Base-by-base conservation (phyloP, 768 basidiomycete species). In the Rhizopogon roseolus region DNA sequence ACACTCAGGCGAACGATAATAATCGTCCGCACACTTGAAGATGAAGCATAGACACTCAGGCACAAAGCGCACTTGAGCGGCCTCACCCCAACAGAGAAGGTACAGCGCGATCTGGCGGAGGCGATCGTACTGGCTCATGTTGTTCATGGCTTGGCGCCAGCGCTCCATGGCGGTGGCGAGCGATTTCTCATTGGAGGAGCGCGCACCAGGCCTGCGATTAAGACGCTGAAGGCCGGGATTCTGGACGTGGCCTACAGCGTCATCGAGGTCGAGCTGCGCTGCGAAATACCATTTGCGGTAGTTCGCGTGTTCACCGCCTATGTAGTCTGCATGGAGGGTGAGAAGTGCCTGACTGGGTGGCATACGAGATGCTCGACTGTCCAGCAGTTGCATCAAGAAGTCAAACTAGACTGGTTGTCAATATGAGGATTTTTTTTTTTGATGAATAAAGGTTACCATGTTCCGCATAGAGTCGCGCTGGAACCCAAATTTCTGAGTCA, bases 261-360 rank as follows among this genome's bases (percentile, higher is more conserved):
- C 97, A 69, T 99, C 97, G 41, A 98, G 87, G 69, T 98, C 96
- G 55, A 99, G 85, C 70, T 99, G 97, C 17, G 96, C 94, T 28
- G 96, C 97, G 70, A 98, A 99, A 75, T 99, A 99, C 97, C 97
- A 98, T 74, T 98, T 98, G 57, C 97, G 90, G 74, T 98, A 98
- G 76, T 98, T 98, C 48, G 97, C 93, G 64, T 98, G 88, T 69
- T 96, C 90, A 3, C 97, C 97, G 19, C 97, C 97, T 62, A 99
- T 98, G 71, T 98, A 99, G 69, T 98, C 97, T 54, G 96, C 97
- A 63, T 99, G 97, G 2, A 99, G 80, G 0, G 95, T 98, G 52
- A 97, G 77, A 22, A 98, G 76, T 0, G 97, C 97, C 66, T 96
- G 93, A 66, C 93, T 90, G 9, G 97, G 95, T 0, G 93, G 86